A percentile compares a stretch with the other conserved stretches of the same genome.
Conservation (phyloP, 2,329 filamentous ascomycete species). For the Hypoxylon sp. region DNA sequence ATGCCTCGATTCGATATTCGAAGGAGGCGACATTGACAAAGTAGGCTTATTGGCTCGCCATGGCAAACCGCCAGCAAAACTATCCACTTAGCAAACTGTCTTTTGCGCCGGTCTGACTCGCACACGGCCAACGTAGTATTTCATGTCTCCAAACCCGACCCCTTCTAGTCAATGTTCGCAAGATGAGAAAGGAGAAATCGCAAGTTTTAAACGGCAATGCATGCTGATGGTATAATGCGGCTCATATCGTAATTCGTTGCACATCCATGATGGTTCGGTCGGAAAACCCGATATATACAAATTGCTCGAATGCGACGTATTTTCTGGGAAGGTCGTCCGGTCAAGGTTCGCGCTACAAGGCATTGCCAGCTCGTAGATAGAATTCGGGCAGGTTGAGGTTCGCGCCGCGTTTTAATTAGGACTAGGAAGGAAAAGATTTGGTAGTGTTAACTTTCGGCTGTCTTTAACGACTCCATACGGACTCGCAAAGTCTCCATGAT, state of each 20-base stretch:
- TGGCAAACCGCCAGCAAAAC: constrained; percentile 28
- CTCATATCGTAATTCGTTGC: constrained; percentile 50
- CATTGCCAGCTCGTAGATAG: constrained; percentile 30
- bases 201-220: constrained; percentile 40
- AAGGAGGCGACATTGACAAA: constrained; percentile 29
- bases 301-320: constrained; percentile 20
- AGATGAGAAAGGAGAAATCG: constrained; percentile 30
- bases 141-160: constrained; percentile 15
- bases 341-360: constrained; percentile 14
- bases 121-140: constrained; percentile 28
- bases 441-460: constrained; percentile 31
- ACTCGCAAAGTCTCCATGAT: constrained; percentile 70
- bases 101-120: constrained; percentile 31
- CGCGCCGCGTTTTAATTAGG: constrained; percentile 20
- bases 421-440: neutral
- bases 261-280: constrained; percentile 40
- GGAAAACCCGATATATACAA: constrained; percentile 38
- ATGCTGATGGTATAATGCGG: constrained; percentile 48
- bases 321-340: constrained; percentile 11
- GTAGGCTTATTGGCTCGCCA: constrained; percentile 25
- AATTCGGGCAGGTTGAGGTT: constrained; percentile 26
- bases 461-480: constrained; percentile 64
- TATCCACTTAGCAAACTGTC: constrained; percentile 31
- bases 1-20: constrained; percentile 23
- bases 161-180: constrained; percentile 33